Evolutionary conservation across 78 protist species (phyloP).

Genomic region (Monocercomonoides exilis): DNA sequence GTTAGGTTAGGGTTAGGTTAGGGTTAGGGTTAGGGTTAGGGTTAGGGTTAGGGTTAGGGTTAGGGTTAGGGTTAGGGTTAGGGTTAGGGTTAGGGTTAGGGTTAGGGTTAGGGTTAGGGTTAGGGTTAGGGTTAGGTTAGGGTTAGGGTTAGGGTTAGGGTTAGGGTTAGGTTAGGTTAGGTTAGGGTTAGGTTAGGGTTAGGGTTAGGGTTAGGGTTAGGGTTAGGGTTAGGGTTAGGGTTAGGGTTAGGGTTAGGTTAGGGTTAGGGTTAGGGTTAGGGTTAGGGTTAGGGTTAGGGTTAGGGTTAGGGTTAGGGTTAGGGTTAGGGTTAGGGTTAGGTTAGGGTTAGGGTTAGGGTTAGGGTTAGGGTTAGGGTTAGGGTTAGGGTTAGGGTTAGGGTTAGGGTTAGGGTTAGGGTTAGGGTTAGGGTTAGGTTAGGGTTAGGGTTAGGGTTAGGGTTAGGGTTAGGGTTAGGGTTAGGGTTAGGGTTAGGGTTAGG

Average conservation of each 20-base stretch:
- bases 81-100: conserved; percentile 40
- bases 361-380: conserved; percentile 35
- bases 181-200: too few species aligned
- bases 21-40: conserved; percentile 41
- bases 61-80: conserved; percentile 38
- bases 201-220: conserved; percentile 39
- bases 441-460: too few species aligned
- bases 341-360: too few species aligned
- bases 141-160: conserved; percentile 35
- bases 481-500: conserved; percentile 40
- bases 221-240: conserved; percentile 38
- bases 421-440: too few species aligned
- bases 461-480: conserved; percentile 37
- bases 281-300: conserved; percentile 40
- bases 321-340: conserved; percentile 38
- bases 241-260: too few species aligned
- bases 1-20: too few species aligned
- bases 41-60: conserved; percentile 40
- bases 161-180: conserved; percentile 37
- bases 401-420: conserved; percentile 34
- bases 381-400: conserved; percentile 36
- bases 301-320: conserved; percentile 36
- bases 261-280: conserved; percentile 40
- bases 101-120: conserved; percentile 40
- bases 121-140: conserved; percentile 34